A percentile compares a stretch with the other conserved stretches of the same genome.
Conservation (phyloP, 176 grass and related monocot species). For the Pontederia crassipes region DNA sequence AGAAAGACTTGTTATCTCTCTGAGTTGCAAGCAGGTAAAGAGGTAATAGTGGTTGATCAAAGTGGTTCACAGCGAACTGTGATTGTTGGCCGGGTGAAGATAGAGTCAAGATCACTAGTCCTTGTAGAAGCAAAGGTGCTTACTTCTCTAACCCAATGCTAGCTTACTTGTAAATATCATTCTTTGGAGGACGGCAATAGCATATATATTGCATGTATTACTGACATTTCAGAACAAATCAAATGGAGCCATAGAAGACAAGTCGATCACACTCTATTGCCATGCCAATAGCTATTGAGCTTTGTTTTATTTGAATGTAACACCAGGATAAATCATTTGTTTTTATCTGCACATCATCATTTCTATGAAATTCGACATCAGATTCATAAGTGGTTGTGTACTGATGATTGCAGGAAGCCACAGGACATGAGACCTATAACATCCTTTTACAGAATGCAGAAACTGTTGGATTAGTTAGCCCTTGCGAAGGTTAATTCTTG, state of each 20-base stretch:
- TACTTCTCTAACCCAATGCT: neutral
- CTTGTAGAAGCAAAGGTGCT: slow-evolving; percentile 80
- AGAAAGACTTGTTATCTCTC: slow-evolving; percentile 84
- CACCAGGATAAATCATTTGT: no score
- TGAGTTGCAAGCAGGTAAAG: slow-evolving; percentile 70
- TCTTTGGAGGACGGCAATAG: no score
- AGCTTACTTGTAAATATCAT: neutral
- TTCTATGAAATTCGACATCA: no score
- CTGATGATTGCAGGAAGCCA: slow-evolving; percentile 24
- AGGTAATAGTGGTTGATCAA: slow-evolving; percentile 58
- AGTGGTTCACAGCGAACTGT: slow-evolving; percentile 56
- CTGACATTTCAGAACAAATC: no score
- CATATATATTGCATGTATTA: no score
- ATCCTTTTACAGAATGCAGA: slow-evolving; percentile 97
- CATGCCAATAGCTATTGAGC: no score
- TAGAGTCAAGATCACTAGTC: slow-evolving; percentile 87
- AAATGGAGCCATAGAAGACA: no score
- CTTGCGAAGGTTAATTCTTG: slow-evolving; percentile 34
- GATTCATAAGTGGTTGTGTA: no score
- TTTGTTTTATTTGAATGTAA: no score
- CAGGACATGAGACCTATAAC: slow-evolving; percentile 53
- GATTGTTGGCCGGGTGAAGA: slow-evolving; percentile 84
- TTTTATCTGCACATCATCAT: no score
- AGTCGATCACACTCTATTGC: no score
- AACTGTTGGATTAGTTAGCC: slow-evolving; percentile 70